phyloP scores from a whole-genome alignment of 2,329 filamentous ascomycete species.

The Saccharata proteae region DNA sequence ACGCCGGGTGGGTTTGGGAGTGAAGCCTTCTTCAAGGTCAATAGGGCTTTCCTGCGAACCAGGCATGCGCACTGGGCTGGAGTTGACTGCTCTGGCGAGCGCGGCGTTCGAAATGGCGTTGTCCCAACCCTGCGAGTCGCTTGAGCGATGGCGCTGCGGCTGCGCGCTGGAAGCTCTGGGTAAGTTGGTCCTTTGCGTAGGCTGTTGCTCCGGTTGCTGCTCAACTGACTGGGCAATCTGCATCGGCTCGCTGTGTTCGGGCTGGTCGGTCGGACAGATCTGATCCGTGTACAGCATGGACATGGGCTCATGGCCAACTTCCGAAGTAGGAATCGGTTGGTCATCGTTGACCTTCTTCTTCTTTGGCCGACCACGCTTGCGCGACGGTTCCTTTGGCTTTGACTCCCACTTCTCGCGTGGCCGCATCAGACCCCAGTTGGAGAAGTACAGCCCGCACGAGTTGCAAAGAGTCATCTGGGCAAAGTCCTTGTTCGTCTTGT shows the following conservation, averaged over 20 bases:
- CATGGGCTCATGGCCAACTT: constrained; percentile 2
- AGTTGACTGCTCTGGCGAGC: constrained; percentile 41
- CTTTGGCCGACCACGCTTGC: constrained; percentile 32
- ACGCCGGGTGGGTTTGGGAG: constrained; percentile 53
- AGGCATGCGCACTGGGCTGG: constrained; percentile 44
- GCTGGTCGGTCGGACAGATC: constrained; percentile 7
- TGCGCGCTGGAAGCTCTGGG: constrained; percentile 5
- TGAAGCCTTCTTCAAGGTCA: constrained; percentile 38
- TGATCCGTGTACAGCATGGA: constrained; percentile 13
- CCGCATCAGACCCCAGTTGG: constrained; percentile 74
- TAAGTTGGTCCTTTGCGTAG: constrained; percentile 14
- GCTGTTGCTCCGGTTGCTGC: constrained; percentile 19
- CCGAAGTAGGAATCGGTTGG: constrained; percentile 1
- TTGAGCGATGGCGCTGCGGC: neutral
- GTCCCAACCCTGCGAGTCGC: neutral
- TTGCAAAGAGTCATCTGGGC: constrained; percentile 75
- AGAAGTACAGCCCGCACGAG: constrained; percentile 89
- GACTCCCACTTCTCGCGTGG: constrained; percentile 69
- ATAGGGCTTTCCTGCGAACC: constrained; percentile 36
- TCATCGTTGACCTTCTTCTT: constrained; percentile 14
- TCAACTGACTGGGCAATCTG: constrained; percentile 1
- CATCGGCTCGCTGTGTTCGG: constrained; percentile 4
- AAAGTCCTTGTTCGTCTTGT: constrained; percentile 49
- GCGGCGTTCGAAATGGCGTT: constrained; percentile 12
- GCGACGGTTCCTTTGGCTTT: constrained; percentile 27